phyloP scores from a whole-genome alignment of 2,329 filamentous ascomycete species.

The Cladophialophora chaetospira region DNA sequence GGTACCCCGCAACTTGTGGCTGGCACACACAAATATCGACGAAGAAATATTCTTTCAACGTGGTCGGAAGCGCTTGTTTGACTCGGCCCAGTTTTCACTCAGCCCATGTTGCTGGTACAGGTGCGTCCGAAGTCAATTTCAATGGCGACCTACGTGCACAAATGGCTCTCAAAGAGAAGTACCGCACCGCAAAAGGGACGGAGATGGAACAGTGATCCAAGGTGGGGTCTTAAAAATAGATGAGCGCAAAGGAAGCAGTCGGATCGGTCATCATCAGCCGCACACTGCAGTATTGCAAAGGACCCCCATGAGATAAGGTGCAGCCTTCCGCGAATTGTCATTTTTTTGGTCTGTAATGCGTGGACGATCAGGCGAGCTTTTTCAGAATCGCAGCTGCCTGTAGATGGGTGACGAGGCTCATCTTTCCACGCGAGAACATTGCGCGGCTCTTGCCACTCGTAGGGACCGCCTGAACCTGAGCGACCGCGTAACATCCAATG shows the following conservation, averaged over 20 bases:
- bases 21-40: constrained; percentile 6
- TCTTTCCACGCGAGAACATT: constrained; percentile 21
- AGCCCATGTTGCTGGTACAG: neutral
- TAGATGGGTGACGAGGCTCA: constrained; percentile 29
- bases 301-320: neutral
- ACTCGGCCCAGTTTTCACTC: neutral
- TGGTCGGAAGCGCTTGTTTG: neutral
- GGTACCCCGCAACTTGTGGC: constrained; percentile 15
- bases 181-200: no score
- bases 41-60: neutral
- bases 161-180: no score
- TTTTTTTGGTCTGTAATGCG: neutral
- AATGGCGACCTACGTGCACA: no score
- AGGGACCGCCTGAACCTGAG: constrained; percentile 8
- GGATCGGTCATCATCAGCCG: constrained; percentile 18
- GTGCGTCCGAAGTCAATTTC: neutral
- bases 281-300: neutral
- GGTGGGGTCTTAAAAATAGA: neutral
- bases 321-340: neutral
- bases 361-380: constrained; percentile 1
- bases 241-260: neutral
- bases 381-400: constrained; percentile 25
- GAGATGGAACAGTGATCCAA: neutral
- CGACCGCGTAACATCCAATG: constrained; percentile 4
- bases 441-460: constrained; percentile 31